These are phyloP conservation scores for Lasiosphaeriaceae sp. DNA, from an alignment of 495 filamentous ascomycete species.

Conservation along the genomic window DNA sequence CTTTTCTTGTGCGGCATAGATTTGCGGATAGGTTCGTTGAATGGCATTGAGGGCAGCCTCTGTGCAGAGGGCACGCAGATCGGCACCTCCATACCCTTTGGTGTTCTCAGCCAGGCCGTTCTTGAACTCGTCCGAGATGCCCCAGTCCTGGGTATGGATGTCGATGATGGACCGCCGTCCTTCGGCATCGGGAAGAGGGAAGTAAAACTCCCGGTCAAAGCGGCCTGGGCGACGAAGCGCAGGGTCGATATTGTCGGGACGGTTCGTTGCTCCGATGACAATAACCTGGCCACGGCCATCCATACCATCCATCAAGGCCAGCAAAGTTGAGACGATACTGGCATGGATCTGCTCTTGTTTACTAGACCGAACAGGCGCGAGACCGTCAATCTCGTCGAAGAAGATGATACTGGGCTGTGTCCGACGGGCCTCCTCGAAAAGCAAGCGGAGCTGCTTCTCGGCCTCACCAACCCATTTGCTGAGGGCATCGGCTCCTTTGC, in stretches of 20 bases:
- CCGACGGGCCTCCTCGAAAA: slow-evolving; percentile 93
- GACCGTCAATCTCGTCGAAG: slow-evolving; percentile 97
- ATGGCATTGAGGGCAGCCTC: slow-evolving; percentile 99
- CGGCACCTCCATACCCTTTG: slow-evolving; percentile 95
- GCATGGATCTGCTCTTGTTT: slow-evolving; percentile 99
- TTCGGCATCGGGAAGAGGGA: slow-evolving; percentile 78
- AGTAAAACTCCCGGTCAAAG: slow-evolving; percentile 98
- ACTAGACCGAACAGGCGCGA: slow-evolving; percentile 91
- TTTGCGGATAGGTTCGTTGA: slow-evolving; percentile 91
- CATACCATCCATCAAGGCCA: slow-evolving; percentile 99
- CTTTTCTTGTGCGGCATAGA: slow-evolving; percentile 88
- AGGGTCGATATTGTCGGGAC: slow-evolving; percentile 94
- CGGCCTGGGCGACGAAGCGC: slow-evolving; percentile 89
- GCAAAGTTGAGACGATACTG: slow-evolving; percentile 90
- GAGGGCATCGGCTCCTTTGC: slow-evolving; percentile 92
- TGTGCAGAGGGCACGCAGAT: slow-evolving; percentile 89
- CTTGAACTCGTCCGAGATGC: slow-evolving; percentile 74
- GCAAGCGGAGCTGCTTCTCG: slow-evolving; percentile 83
- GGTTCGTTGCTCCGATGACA: slow-evolving; percentile 96
- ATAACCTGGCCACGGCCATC: slow-evolving; percentile 97
- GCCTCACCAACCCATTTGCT: slow-evolving; percentile 99
- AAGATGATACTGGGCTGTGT: slow-evolving; percentile 98
- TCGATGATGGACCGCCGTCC: slow-evolving; percentile 82
- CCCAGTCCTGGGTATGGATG: slow-evolving; percentile 94
- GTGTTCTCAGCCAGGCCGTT: slow-evolving; percentile 78